Percentiles rank a stretch among this genome's conserved stretches.
Conservation (phyloP, 2,329 filamentous ascomycete species). For the Penicillium italicum region DNA sequence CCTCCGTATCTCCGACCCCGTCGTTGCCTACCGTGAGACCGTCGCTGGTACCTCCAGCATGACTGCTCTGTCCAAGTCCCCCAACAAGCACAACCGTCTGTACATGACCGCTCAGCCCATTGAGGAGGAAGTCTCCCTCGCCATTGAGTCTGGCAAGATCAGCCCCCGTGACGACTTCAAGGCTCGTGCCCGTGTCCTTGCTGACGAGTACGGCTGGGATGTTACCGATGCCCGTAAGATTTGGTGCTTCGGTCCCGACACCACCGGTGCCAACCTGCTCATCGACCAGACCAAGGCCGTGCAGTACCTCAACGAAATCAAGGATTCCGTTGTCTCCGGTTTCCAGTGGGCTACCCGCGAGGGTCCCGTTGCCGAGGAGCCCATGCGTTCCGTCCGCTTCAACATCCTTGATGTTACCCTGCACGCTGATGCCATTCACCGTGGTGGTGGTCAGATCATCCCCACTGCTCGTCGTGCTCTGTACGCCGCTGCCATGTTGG, state of each 20-base stretch:
- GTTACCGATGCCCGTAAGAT: slow-evolving; percentile 99
- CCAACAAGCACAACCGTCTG: slow-evolving; percentile 99
- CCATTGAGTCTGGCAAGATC: slow-evolving; percentile 91
- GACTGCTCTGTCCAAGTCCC: slow-evolving; percentile 96
- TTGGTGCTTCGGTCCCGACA: slow-evolving; percentile 99
- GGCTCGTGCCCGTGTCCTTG: slow-evolving; percentile 89
- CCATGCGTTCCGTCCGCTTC: slow-evolving; percentile 94
- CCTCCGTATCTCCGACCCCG: slow-evolving; percentile 95
- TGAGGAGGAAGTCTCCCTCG: slow-evolving; percentile 82
- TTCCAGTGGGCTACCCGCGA: slow-evolving; percentile 99
- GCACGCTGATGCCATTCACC: slow-evolving; percentile 98
- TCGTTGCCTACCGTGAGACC: slow-evolving; percentile 98
- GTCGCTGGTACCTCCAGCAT: slow-evolving; percentile 82
- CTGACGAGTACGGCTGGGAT: slow-evolving; percentile 98
- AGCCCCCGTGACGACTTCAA: slow-evolving; percentile 97
- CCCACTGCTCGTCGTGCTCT: slow-evolving; percentile 96
- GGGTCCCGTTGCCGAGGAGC: slow-evolving; percentile 96
- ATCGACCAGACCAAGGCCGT: slow-evolving; percentile 99
- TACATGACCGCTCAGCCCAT: slow-evolving; percentile 93
- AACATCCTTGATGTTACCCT: slow-evolving; percentile 99
- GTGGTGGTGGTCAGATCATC: slow-evolving; percentile 98
- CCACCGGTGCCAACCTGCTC: slow-evolving; percentile 94
- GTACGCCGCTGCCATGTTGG: slow-evolving; percentile 87
- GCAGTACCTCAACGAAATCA: slow-evolving; percentile 99
- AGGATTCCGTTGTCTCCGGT: slow-evolving; percentile 98